A percentile compares a stretch with the other conserved stretches of the same genome.
phyloP scores from a whole-genome alignment of 352 stramenopile genomes.

The Phytophthora litchii region DNA sequence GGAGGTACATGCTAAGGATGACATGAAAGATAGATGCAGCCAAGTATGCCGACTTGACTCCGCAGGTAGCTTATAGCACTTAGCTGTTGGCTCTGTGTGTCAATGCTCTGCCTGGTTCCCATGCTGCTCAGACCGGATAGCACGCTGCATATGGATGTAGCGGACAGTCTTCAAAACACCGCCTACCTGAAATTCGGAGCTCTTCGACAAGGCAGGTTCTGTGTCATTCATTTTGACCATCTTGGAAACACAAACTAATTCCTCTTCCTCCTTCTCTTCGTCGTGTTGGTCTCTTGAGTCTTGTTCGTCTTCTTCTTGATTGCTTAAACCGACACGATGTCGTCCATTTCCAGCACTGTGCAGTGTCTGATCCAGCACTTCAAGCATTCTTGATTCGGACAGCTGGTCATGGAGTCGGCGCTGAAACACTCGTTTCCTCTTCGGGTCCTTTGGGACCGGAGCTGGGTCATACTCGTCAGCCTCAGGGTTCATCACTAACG shows the following conservation, averaged over 20 bases:
- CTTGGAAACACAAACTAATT: conserved; percentile 76
- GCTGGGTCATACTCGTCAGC: conserved; percentile 3
- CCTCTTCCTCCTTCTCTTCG: conserved; percentile 58
- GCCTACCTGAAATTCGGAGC: conserved; percentile 34
- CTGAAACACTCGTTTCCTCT: conserved; percentile 43
- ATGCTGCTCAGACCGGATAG: conserved; percentile 12
- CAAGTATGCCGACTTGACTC: conserved; percentile 7
- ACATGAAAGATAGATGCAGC: conserved; percentile 29
- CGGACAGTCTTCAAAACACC: conserved; percentile 43
- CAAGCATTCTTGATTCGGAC: conserved; percentile 70
- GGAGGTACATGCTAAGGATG: conserved; percentile 2
- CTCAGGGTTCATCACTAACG: conserved; percentile 40
- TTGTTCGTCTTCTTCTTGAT: conserved; percentile 39
- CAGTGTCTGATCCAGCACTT: conserved; percentile 64
- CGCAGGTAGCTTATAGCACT: conserved; percentile 20
- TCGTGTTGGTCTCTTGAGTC: conserved; percentile 24
- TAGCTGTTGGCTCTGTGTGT: conserved; percentile 8
- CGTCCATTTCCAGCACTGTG: conserved; percentile 3
- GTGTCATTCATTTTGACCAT: conserved; percentile 57
- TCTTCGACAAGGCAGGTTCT: conserved; percentile 8
- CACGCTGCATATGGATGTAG: conserved; percentile 33
- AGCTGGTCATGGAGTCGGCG: conserved; percentile 66
- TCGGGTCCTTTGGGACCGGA: conserved; percentile 3
- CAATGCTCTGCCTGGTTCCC: conserved; percentile 39
- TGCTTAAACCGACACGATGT: conserved; percentile 10